Evolutionary conservation across 352 stramenopile genomes (phyloP).

Genomic region (Pythium brachiatum): DNA sequence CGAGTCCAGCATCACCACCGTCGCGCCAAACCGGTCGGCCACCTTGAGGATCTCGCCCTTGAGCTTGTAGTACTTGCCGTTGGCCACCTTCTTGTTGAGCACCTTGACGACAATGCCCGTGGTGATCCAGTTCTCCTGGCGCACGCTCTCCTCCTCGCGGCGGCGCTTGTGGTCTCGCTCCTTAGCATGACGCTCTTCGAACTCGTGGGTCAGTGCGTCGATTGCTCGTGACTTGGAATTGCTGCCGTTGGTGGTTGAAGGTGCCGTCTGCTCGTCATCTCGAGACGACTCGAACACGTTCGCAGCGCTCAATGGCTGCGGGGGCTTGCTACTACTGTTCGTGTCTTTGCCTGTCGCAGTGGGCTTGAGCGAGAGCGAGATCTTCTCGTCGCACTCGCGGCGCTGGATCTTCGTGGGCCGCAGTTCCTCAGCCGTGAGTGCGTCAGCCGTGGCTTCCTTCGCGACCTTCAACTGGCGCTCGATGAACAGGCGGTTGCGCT

Average conservation of each 20-base stretch:
- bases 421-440: slow-evolving; percentile 29
- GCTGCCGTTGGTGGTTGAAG: neutral
- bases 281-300: slow-evolving; percentile 10
- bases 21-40: slow-evolving; percentile 79
- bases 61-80: slow-evolving; percentile 87
- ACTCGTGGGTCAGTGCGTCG: slow-evolving; percentile 23
- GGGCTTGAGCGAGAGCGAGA: slow-evolving; percentile 34
- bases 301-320: neutral
- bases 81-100: slow-evolving; percentile 90
- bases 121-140: slow-evolving; percentile 91
- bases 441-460: slow-evolving; percentile 28
- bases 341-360: slow-evolving; percentile 3
- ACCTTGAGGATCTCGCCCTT: slow-evolving; percentile 81
- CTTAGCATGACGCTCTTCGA: slow-evolving; percentile 16
- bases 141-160: slow-evolving; percentile 41
- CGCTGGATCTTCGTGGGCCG: slow-evolving; percentile 63
- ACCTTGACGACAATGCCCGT: slow-evolving; percentile 93
- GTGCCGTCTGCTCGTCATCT: neutral
- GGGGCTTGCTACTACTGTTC: slow-evolving; percentile 1
- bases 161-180: slow-evolving; percentile 28
- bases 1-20: slow-evolving; percentile 79
- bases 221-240: slow-evolving; percentile 11
- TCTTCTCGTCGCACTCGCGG: slow-evolving; percentile 34
- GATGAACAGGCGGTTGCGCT: slow-evolving; percentile 76
- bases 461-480: slow-evolving; percentile 74